Evolutionary conservation across 202 grass and related monocot genomes (phyloP).

Genomic region (Hordeum pubiflorum): DNA sequence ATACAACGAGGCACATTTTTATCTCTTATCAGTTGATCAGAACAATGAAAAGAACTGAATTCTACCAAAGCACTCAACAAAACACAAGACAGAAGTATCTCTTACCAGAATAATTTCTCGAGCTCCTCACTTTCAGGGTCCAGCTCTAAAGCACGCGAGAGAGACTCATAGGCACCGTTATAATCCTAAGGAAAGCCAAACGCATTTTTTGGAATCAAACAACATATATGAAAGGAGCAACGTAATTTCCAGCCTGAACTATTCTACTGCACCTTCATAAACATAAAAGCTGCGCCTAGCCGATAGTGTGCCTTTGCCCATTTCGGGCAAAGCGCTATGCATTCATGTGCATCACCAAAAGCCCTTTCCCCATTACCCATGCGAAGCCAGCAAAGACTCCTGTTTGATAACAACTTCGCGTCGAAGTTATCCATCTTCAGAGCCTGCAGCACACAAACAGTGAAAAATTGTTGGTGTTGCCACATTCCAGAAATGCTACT

Average conservation of each 20-base stretch:
- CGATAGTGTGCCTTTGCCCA: too few relatives aligned
- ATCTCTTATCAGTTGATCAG: too few relatives aligned
- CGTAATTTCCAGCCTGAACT: too few relatives aligned
- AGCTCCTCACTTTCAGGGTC: slow-evolving; percentile 32
- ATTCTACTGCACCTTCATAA: too few relatives aligned
- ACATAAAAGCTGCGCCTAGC: too few relatives aligned
- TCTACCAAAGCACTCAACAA: not conserved
- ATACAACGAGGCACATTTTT: too few relatives aligned
- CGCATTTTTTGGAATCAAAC: not conserved
- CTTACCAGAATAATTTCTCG: slow-evolving; percentile 28
- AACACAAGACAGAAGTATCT: not conserved
- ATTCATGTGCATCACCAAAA: too few relatives aligned
- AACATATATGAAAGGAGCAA: not conserved
- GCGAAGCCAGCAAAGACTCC: not conserved
- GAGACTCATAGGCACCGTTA: not conserved
- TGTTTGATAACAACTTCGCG: not conserved
- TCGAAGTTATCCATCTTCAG: not conserved
- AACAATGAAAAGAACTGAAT: too few relatives aligned
- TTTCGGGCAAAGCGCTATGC: too few relatives aligned
- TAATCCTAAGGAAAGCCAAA: slow-evolving; percentile 9
- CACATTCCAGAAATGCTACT: too few relatives aligned
- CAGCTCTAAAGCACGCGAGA: not conserved
- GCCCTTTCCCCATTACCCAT: too few relatives aligned
- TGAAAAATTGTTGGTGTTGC: not conserved
- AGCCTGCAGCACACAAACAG: not conserved